Base-by-base conservation (phyloP, 2,329 filamentous ascomycete species). In the Aschersonia sp. region DNA sequence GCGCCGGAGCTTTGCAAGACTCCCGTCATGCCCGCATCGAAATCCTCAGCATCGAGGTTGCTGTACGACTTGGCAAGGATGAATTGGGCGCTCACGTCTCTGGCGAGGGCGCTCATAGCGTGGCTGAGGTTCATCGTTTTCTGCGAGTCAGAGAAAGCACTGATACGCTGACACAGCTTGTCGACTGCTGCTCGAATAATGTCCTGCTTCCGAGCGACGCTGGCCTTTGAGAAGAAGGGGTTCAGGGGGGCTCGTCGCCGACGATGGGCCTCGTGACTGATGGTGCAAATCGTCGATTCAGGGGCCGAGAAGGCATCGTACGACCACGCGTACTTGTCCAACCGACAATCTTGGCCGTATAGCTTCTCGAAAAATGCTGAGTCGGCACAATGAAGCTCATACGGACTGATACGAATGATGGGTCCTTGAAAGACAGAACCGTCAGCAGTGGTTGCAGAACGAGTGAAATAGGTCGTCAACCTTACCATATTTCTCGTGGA, bases 381-480 rank as follows among this genome's bases (percentile, higher is more conserved):
- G 29, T 59, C 53, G 22, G 52, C 46, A 31, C 58, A 50, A 43
- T 55, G 52, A 1, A 59, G 50, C 35, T 56, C 50, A 46, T 51
- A 47, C 12, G 54, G 55, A 11, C 44, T 52, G 30, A 57, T 58
- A 14, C 57, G 53, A 22, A 57, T 46, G 30, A 59, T 57, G 7
- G 56, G 55, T 1, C 56, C 56, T 66, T 63, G 65, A 51, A 45
- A 55, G 50, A 35, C 11, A 53, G 54, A 31, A 5, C 14, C 6
- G 33, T 39, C 5, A 14, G 39, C 12, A 7, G 22, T 42, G 11
- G 22, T 39, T 39, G 2, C 12, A 14, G 9, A 42, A 42, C 41
- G 12, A 39, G 4, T 9, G 12, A 39, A 39, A 39, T 12, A 4
- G 12, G 35, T 9, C 35, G 35, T 39, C 35, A 39, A 39, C 9